Evolutionary conservation across 495 filamentous ascomycete species (phyloP).

Genomic region (Cercophora newfieldiana): DNA sequence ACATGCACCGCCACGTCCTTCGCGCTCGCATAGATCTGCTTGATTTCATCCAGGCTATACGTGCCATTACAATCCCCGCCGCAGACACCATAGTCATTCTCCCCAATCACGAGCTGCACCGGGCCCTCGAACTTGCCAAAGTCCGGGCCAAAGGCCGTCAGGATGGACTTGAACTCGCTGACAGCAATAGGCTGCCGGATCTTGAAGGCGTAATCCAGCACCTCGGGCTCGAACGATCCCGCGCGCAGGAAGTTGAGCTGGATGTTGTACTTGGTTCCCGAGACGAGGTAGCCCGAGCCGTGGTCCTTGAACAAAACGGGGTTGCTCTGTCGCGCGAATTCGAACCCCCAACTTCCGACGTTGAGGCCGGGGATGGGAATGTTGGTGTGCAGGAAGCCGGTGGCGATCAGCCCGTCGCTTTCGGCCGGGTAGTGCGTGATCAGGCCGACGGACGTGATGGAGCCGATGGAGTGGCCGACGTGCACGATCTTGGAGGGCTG

Average conservation of each 20-base stretch:
- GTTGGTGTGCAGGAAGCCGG: constrained; percentile 27
- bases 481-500: constrained; percentile 39
- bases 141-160: constrained; percentile 8
- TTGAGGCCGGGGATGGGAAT: constrained; percentile 23
- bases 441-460: constrained; percentile 29
- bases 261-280: constrained; percentile 27
- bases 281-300: constrained; percentile 28
- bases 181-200: constrained; percentile 32
- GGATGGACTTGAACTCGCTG: constrained; percentile 26
- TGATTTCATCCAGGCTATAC: constrained; percentile 12
- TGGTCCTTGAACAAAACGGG: constrained; percentile 8
- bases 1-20: constrained; percentile 30
- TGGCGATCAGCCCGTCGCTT: constrained; percentile 33
- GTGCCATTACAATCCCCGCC: constrained; percentile 17
- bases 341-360: constrained; percentile 28
- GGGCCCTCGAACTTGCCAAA: constrained; percentile 29
- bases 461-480: constrained; percentile 43
- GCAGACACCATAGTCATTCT: constrained; percentile 32
- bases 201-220: constrained; percentile 27
- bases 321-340: constrained; percentile 14
- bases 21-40: constrained; percentile 26
- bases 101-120: constrained; percentile 30
- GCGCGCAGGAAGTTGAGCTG: constrained; percentile 18
- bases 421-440: constrained; percentile 25
- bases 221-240: constrained; percentile 24